phyloP scores from a whole-genome alignment of 1,284 basidiomycete genomes.

The Irpex sp. region DNA sequence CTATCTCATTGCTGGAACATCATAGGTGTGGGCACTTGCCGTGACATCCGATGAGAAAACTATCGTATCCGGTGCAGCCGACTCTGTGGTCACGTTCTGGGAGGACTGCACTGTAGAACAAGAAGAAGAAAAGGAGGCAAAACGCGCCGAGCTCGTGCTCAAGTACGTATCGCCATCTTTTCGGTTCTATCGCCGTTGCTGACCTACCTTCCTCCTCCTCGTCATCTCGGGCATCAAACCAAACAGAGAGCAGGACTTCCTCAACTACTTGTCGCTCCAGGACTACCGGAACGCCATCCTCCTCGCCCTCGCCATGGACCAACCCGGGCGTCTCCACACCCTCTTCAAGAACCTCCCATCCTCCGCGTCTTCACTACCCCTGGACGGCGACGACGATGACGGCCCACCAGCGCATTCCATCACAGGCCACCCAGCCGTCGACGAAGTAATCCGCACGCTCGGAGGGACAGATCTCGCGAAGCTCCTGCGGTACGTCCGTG shows the following conservation, averaged over 20 bases:
- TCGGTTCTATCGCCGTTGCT: neutral
- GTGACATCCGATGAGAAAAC: constrained; percentile 72
- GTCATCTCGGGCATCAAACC: neutral
- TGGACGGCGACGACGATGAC: neutral
- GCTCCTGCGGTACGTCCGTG: constrained; percentile 78
- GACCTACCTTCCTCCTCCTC: neutral
- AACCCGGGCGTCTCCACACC: constrained; percentile 82
- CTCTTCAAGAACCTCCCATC: constrained; percentile 69
- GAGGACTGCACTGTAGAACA: constrained; percentile 84
- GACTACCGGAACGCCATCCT: constrained; percentile 92
- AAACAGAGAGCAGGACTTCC: constrained; percentile 88
- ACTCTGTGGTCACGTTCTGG: constrained; percentile 93
- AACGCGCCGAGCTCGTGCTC: constrained; percentile 67
- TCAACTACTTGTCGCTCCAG: constrained; percentile 82
- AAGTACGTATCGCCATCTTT: constrained; percentile 48
- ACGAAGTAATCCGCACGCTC: constrained; percentile 75
- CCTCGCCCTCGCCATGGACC: constrained; percentile 87
- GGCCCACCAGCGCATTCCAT: constrained; percentile 28
- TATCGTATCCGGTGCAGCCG: constrained; percentile 90
- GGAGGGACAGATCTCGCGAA: constrained; percentile 70
- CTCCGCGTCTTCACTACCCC: neutral
- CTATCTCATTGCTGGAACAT: constrained; percentile 1
- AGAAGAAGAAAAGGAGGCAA: constrained; percentile 66
- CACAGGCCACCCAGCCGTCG: constrained; percentile 70
- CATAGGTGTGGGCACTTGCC: constrained; percentile 88